Evolutionary conservation across 352 stramenopile genomes (phyloP), one percentile per base, ranked within the genome.

Genomic region (Phytophthora sansomeana): DNA sequence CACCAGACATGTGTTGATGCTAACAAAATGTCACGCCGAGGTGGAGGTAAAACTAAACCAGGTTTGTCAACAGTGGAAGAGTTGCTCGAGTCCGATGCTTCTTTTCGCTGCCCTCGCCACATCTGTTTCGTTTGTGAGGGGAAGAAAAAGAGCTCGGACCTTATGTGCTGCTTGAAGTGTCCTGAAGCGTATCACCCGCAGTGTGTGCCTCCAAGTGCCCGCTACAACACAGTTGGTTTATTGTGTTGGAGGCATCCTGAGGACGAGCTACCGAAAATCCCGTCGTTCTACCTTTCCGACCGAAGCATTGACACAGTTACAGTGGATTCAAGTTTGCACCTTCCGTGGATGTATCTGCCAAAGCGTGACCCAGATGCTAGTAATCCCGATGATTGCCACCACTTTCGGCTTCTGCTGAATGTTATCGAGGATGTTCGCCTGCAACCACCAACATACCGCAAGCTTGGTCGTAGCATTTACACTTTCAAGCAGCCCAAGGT

Each of bases 161-260:
- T 95, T 33, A 95, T 97, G 85, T 83, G 67, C 57, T 98, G 96
- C 72, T 76, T 98, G 26, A 86, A 97, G 60, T 98, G 96, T 58
- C 93, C 94, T 3, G 91, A 90, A 66, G 65, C 92, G 29, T 98
- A 97, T 73, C 96, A 98, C 59, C 81, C 96, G 10, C 85, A 92
- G 41, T 98, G 96, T 72, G 93, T 98, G 30, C 91, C 94, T 16
- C 94, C 94, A 0, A 93, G 81, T 67, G 83, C 89, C 32, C 83
- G 86, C 13, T 98, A 98, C 63, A 97, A 98, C 67, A 95, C 96
- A 44, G 63, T 98, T 24, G 96, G 86, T 13, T 60, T 97, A 7
- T 62, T 98, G 0, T 98, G 96, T 64, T 96, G 87, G 59, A 92
- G 95, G 59, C 94, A 98, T 61, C 60, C 79, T 19, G 55, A 78